A percentile compares a stretch with the other conserved stretches of the same genome.
Conservation (phyloP, 139 green algal species). For the Ettlia oleoabundans region DNA sequence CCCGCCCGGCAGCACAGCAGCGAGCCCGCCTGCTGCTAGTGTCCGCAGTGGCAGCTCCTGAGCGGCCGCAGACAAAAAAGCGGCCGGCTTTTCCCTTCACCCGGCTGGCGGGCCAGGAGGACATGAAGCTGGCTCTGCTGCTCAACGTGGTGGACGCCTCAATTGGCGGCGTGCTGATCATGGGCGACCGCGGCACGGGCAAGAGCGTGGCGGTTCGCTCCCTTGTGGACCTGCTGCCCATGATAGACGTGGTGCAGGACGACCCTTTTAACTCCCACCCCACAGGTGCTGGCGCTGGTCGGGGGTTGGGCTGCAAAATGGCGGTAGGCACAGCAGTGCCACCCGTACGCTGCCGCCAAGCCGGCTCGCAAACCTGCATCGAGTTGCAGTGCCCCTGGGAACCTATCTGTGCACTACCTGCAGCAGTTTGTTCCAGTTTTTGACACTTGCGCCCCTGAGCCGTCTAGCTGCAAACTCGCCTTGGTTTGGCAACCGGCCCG, state of each 20-base stretch:
- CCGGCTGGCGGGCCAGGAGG: conserved; percentile 87
- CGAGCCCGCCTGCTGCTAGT: neutral
- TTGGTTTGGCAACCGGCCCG: too few relatives aligned
- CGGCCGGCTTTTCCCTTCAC: conserved; percentile 83
- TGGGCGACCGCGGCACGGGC: conserved; percentile 92
- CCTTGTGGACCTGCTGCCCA: conserved; percentile 86
- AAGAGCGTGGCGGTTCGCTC: conserved; percentile 83
- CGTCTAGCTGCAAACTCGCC: too few relatives aligned
- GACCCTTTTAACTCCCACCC: conserved; percentile 93
- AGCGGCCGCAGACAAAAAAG: conserved; percentile 2
- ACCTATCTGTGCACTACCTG: too few relatives aligned
- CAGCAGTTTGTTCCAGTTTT: too few relatives aligned
- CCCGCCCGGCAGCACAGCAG: neutral
- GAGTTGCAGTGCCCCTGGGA: too few relatives aligned
- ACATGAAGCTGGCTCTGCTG: conserved; percentile 93
- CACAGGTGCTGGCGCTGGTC: conserved; percentile 22
- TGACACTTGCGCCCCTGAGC: too few relatives aligned
- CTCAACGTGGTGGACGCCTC: conserved; percentile 90
- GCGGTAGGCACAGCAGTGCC: too few relatives aligned
- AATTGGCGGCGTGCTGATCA: conserved; percentile 94
- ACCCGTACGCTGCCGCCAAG: too few relatives aligned
- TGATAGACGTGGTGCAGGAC: conserved; percentile 87
- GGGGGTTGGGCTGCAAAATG: neutral
- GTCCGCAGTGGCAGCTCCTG: conserved; percentile 6
- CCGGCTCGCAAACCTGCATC: too few relatives aligned